Percentiles rank a stretch among this genome's conserved stretches.
Evolutionary conservation across 2,329 filamentous ascomycete species (phyloP).

Genomic region (Lecanoromycetidae sp.): DNA sequence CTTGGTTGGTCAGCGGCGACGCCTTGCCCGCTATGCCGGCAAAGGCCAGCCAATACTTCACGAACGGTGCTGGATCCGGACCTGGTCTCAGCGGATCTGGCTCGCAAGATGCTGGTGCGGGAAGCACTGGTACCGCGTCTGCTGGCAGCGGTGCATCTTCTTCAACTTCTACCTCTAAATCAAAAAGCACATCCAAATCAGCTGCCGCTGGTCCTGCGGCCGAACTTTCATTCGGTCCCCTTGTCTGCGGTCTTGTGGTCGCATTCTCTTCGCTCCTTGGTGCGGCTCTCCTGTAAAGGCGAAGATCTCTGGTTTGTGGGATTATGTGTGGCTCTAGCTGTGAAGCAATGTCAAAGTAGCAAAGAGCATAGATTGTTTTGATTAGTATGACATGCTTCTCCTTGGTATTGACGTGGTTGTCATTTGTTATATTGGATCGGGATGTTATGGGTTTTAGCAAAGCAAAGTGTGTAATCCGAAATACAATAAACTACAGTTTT

Average conservation of each 20-base stretch:
- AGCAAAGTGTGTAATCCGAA: conserved; percentile 3
- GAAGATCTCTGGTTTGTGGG: background rate
- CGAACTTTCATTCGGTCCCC: conserved; percentile 38
- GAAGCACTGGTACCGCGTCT: conserved; percentile 36
- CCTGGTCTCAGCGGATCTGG: conserved; percentile 44
- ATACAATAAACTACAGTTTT: background rate
- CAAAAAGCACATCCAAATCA: conserved; percentile 27
- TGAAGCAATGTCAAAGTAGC: conserved; percentile 3
- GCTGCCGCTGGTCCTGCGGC: conserved; percentile 34
- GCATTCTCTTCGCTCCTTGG: conserved; percentile 43
- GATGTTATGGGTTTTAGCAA: background rate
- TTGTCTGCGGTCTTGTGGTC: conserved; percentile 41
- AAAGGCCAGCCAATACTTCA: conserved; percentile 45
- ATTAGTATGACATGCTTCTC: conserved; percentile 7
- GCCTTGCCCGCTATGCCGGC: conserved; percentile 46
- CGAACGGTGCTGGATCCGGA: conserved; percentile 45
- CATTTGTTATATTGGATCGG: conserved; percentile 3
- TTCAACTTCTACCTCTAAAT: conserved; percentile 25
- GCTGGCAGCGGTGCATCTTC: conserved; percentile 39
- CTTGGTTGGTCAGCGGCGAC: conserved; percentile 45
- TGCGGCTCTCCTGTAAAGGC: conserved; percentile 20
- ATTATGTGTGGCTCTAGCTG: background rate
- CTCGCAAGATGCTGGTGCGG: conserved; percentile 43
- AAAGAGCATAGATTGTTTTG: background rate
- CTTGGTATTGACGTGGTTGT: background rate